phyloP scores from a whole-genome alignment of 2,329 filamentous ascomycete genomes.

The Xylariomycetidae sp. region DNA sequence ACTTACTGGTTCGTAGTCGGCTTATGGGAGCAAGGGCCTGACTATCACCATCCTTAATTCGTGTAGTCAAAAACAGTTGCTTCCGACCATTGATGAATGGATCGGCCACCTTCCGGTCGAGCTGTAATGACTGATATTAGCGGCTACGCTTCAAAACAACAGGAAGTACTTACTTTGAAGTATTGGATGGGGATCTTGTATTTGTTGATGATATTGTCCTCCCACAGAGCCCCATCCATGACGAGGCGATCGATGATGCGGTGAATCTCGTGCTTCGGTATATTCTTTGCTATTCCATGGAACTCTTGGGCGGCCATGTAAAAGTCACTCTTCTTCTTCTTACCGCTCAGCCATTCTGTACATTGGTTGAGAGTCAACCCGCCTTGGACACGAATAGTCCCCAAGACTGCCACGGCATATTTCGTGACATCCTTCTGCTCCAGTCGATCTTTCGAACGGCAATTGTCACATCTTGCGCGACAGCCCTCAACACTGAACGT shows the following conservation, averaged over 20 bases:
- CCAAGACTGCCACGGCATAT: slow-evolving; percentile 66
- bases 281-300: slow-evolving; percentile 62
- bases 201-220: slow-evolving; percentile 62
- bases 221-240: slow-evolving; percentile 66
- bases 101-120: slow-evolving; percentile 35
- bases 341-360: slow-evolving; percentile 78
- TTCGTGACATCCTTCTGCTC: slow-evolving; percentile 72
- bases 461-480: slow-evolving; percentile 80
- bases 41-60: slow-evolving; percentile 30
- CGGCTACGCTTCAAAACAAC: slow-evolving; percentile 7
- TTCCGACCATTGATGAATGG: slow-evolving; percentile 40
- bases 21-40: slow-evolving; percentile 25
- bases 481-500: slow-evolving; percentile 70
- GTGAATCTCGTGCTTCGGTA: slow-evolving; percentile 74
- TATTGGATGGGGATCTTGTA: slow-evolving; percentile 74
- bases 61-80: slow-evolving; percentile 37
- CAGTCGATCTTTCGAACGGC: slow-evolving; percentile 66
- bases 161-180: slow-evolving; percentile 47
- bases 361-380: slow-evolving; percentile 74
- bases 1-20: slow-evolving; percentile 34
- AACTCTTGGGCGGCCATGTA: slow-evolving; percentile 49
- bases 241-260: slow-evolving; percentile 76
- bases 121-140: slow-evolving; percentile 23
- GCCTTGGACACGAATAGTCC: slow-evolving; percentile 57
- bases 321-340: slow-evolving; percentile 51